Evolutionary conservation across 768 basidiomycete species (phyloP).

Genomic region (Leccinum olivaceopallidum): DNA sequence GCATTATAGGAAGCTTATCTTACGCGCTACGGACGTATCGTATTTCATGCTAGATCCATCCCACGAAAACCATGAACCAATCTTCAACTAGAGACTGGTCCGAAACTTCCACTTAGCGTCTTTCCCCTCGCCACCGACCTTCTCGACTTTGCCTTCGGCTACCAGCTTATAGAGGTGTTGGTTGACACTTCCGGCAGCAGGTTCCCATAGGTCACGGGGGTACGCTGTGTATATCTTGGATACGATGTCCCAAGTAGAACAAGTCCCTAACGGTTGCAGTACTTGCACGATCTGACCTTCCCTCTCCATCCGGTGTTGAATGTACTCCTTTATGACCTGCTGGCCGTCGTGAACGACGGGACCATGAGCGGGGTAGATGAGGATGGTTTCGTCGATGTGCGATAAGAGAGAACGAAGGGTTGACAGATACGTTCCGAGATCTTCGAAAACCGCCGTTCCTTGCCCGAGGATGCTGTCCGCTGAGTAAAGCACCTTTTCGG

Average conservation of each 20-base stretch:
- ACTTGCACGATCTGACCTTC: conserved; percentile 74
- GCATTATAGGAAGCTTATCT: conserved; percentile 56
- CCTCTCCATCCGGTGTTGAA: conserved; percentile 76
- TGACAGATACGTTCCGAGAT: conserved; percentile 68
- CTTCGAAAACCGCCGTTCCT: conserved; percentile 87
- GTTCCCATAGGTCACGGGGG: conserved; percentile 67
- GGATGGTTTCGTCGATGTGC: conserved; percentile 42
- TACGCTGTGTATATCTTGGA: conserved; percentile 68
- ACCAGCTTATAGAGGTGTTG: conserved; percentile 76
- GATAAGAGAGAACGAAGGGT: conserved; percentile 61
- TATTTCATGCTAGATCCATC: background rate
- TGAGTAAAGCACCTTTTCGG: conserved; percentile 80
- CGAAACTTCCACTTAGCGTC: conserved; percentile 48
- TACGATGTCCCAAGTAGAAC: conserved; percentile 70
- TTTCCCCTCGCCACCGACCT: conserved; percentile 51
- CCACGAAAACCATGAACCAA: background rate
- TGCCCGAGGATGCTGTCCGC: conserved; percentile 91
- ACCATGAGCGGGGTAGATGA: conserved; percentile 90
- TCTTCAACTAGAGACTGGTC: conserved; percentile 7
- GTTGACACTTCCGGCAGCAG: conserved; percentile 68
- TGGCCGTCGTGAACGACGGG: conserved; percentile 68
- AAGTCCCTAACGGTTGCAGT: conserved; percentile 39
- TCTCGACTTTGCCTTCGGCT: conserved; percentile 57
- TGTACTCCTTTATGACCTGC: conserved; percentile 66
- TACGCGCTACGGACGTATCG: conserved; percentile 20